These are phyloP conservation scores for Tulasnella sp. DNA, from an alignment of 768 basidiomycete species.

Conservation along the genomic window DNA sequence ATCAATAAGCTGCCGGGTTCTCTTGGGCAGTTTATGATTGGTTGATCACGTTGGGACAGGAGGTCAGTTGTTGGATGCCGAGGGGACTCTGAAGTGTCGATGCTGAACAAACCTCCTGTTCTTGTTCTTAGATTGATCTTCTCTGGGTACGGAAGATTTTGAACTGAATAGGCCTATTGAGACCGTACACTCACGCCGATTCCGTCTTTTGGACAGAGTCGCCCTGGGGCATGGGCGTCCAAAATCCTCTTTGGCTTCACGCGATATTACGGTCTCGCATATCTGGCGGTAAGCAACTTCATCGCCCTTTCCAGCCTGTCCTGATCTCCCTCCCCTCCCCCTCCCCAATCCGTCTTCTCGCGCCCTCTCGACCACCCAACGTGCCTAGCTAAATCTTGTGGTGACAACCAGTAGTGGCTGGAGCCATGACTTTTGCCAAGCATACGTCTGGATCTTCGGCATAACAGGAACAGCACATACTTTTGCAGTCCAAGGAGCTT, in stretches of 20 bases:
- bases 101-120: background rate
- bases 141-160: slow-evolving; percentile 6
- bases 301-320: background rate
- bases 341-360: background rate
- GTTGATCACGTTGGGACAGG: background rate
- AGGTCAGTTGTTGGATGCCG: background rate
- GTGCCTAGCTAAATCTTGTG: background rate
- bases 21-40: background rate
- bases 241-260: slow-evolving; percentile 13
- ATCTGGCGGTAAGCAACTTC: background rate
- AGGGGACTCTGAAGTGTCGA: background rate
- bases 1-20: background rate
- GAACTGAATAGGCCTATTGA: background rate
- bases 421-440: background rate
- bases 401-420: background rate
- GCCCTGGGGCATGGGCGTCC: background rate
- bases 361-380: background rate
- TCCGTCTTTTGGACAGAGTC: background rate
- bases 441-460: background rate
- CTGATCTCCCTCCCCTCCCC: background rate
- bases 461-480: background rate
- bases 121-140: slow-evolving; percentile 2
- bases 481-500: background rate
- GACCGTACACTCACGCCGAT: background rate
- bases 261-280: slow-evolving; percentile 8